Evolutionary conservation across 306 rosid species (phyloP).

Genomic region (Trifolium repens): DNA sequence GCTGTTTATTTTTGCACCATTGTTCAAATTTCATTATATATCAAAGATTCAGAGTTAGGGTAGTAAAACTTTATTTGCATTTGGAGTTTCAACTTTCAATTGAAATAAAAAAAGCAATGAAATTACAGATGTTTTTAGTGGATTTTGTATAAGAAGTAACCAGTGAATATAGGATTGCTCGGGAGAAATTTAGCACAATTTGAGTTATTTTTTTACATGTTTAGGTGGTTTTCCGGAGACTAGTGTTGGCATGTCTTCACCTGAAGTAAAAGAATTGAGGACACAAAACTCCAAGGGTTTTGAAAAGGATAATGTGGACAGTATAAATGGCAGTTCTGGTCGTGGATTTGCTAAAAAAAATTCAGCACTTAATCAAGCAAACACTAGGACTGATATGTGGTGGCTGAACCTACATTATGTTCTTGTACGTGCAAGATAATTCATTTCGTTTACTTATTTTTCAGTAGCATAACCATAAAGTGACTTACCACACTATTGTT

Average conservation of each 20-base stretch:
- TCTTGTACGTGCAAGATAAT: constrained; percentile 59
- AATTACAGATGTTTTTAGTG: neutral
- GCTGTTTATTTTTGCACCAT: constrained; percentile 9
- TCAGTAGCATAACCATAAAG: constrained; percentile 8
- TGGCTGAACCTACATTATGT: constrained; percentile 82
- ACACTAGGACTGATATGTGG: constrained; percentile 58
- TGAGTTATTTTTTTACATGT: constrained; percentile 48
- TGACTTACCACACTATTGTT: constrained; percentile 6
- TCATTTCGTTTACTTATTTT: constrained; percentile 25
- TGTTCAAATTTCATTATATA: constrained; percentile 1
- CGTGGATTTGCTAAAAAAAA: constrained; percentile 43
- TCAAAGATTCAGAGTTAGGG: constrained; percentile 9
- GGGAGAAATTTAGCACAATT: constrained; percentile 35
- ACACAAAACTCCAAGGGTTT: constrained; percentile 35
- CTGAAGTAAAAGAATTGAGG: constrained; percentile 48
- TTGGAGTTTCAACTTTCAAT: constrained; percentile 14
- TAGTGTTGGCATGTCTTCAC: constrained; percentile 46
- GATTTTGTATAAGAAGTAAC: constrained; percentile 30
- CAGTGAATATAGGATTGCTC: constrained; percentile 27
- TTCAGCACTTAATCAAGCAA: constrained; percentile 47
- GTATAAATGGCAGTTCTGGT: constrained; percentile 46
- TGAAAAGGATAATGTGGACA: constrained; percentile 41
- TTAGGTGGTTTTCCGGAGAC: constrained; percentile 61
- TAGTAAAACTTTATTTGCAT: constrained; percentile 13
- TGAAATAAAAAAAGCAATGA: neutral